Evolutionary conservation across 371 early-diverging fungal species (phyloP), one percentile per base, ranked within the genome.

Genomic region (Phascolomyces articulosus): DNA sequence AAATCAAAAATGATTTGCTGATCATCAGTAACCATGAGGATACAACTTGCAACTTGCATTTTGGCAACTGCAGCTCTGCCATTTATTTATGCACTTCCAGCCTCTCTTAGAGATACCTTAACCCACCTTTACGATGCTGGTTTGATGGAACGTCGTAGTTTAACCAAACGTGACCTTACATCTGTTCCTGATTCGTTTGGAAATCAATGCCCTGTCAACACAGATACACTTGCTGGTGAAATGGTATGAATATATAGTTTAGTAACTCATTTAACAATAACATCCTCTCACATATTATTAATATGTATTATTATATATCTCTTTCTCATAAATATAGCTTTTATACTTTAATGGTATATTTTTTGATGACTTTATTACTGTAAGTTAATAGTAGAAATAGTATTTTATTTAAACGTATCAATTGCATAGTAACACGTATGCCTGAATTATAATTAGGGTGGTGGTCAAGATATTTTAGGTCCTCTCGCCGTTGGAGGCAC

Each of bases 311-410:
- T 8, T 29, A 55, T 55, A 29, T 24, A 31, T 55, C 16, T 6
- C 16, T 8, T 16, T 7, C 29, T 29, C 26, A 29, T 4, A 16
- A 26, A 18, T 40, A n/a, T 58, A 71, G 71, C 11, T 67, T 20
- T 13, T 40, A 9, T 49, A 58, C 34, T 72, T 72, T 40, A 72
- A 62, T 26, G 72, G 63, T 20, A 72, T 72, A 27, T 69, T 72
- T 24, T 68, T 69, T 40, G 58, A 56, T 6, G 61, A 69, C 41
- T 72, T 72, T 15, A 47, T 16, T 10, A 69, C 63, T 7, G 51
- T 9, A 27, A 28, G 31, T 9, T n/a, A n/a, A n/a, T n/a, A n/a
- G 0, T 55, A 16, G 7, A 55, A 9, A 13, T 24, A 21, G 3
- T n/a, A 28, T 13, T 20, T 10, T 28, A 20, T 28, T 56, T 20